phyloP scores from a whole-genome alignment of 2,329 filamentous ascomycete species.

The Didymella keratinophila region DNA sequence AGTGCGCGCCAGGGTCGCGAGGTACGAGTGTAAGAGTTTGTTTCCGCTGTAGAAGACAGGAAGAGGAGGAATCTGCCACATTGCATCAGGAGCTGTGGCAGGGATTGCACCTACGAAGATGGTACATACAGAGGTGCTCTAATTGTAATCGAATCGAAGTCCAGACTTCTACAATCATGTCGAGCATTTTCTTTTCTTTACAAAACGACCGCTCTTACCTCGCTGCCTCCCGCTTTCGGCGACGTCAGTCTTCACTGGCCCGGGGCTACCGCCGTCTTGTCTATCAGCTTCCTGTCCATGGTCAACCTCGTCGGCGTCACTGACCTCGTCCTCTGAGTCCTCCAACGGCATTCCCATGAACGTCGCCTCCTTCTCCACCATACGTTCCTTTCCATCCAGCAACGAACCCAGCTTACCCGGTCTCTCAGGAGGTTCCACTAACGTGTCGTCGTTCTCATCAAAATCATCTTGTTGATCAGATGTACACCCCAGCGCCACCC shows the following conservation, averaged over 20 bases:
- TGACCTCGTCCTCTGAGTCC: neutral
- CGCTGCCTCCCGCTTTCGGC: neutral
- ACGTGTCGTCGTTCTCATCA: neutral
- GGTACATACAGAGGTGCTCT: slow-evolving; percentile 17
- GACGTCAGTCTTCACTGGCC: neutral
- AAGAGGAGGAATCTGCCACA: neutral
- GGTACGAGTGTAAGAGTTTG: neutral
- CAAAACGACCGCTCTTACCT: neutral
- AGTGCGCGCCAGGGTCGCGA: slow-evolving; percentile 4
- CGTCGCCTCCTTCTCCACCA: neutral
- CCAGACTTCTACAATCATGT: neutral
- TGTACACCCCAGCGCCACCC: neutral
- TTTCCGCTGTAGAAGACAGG: neutral
- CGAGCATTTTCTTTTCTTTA: neutral
- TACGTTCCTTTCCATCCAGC: neutral
- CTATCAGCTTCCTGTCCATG: neutral
- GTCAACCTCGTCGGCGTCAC: neutral
- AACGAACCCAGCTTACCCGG: neutral
- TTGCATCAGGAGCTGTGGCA: neutral
- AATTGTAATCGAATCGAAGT: slow-evolving; percentile 23
- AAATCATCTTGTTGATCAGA: neutral
- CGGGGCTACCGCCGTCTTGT: neutral
- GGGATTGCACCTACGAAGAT: slow-evolving; percentile 4
- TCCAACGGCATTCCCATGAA: neutral
- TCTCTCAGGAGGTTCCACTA: neutral